Evolutionary conservation across 805 yeast genomes (phyloP), one percentile per base, ranked within the genome.

Genomic region (Maudiozyma bulderi): DNA sequence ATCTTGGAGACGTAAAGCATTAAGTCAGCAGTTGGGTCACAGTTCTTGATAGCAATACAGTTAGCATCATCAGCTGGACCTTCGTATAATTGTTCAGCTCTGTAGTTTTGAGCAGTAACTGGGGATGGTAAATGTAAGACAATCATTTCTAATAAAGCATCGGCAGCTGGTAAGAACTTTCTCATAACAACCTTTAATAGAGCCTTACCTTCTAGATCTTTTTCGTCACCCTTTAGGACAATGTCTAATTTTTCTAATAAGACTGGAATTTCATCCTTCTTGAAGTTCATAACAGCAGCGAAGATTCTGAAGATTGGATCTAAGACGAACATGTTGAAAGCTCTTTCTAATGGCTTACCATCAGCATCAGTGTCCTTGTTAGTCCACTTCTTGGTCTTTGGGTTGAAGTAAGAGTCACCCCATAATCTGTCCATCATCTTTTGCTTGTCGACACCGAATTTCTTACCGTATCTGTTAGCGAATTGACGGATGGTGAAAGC

Each of bases 361-460:
- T 84, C 86, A 67, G 97, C 95, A 69, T 89, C 97, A 72, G 82
- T 87, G 67, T 82, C 95, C 76, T 85, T 86, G 89, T 82, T 87
- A 66, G 97, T 78, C 98, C 98, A 91, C 79, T 91, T 91, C 86
- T 90, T 91, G 77, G 98, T 91, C 86, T 90, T 91, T 76, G 98
- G 97, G 89, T 93, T 93, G 84, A 91, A 93, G 93, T 78, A 91
- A 75, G 95, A 85, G 80, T 91, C 98, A 77, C 99, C 99, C 99
- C 99, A 91, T 75, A 91, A 82, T 81, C 97, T 86, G 77, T 87
- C 91, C 96, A 88, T 87, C 98, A 91, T 89, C 87, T 93, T 91
- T 56, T 71, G 61, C 74, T 87, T 83, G 86, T 91, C 97, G 71
- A 91, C 98, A 89, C 98, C 98, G 73, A 93, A 91, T 80, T 91